Evolutionary conservation across 306 rosid species (phyloP).

Genomic region (Lathyrus sativus): DNA sequence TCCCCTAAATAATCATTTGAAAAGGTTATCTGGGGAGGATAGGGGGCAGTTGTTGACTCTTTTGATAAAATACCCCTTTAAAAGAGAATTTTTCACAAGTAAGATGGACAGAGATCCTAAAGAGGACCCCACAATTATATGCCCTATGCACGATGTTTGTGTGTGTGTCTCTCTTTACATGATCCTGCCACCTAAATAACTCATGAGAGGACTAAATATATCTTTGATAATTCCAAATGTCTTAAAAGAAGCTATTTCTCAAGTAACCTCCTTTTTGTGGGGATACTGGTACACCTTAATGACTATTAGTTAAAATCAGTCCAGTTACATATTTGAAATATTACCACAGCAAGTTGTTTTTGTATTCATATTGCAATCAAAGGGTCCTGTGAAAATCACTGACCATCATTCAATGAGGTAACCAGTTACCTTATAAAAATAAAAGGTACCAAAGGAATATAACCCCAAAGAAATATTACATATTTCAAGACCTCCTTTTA

Average conservation of each 20-base stretch:
- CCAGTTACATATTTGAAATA: constrained; percentile 14
- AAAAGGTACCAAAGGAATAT: constrained; percentile 22
- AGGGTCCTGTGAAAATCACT: constrained; percentile 4
- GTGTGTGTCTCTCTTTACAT: neutral
- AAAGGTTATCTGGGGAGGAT: neutral
- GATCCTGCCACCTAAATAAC: neutral
- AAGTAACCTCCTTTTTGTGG: neutral
- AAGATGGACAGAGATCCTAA: constrained; percentile 22
- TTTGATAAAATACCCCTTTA: constrained; percentile 11
- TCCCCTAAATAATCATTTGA: neutral
- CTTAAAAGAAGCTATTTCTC: neutral
- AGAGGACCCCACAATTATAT: constrained; percentile 7
- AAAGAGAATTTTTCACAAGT: constrained; percentile 11
- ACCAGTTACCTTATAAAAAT: neutral
- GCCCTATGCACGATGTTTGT: neutral
- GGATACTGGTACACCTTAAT: constrained; percentile 2
- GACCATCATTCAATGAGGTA: constrained; percentile 12
- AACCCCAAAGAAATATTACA: neutral
- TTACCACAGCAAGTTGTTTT: constrained; percentile 17
- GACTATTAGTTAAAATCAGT: neutral
- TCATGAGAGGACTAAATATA: constrained; percentile 11
- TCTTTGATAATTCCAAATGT: neutral
- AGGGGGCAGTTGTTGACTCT: neutral
- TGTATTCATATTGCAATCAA: constrained; percentile 15
- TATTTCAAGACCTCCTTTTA: constrained; percentile 8